phyloP scores from a whole-genome alignment of 2,329 filamentous ascomycete species.

The Magnaporthales sp. region DNA sequence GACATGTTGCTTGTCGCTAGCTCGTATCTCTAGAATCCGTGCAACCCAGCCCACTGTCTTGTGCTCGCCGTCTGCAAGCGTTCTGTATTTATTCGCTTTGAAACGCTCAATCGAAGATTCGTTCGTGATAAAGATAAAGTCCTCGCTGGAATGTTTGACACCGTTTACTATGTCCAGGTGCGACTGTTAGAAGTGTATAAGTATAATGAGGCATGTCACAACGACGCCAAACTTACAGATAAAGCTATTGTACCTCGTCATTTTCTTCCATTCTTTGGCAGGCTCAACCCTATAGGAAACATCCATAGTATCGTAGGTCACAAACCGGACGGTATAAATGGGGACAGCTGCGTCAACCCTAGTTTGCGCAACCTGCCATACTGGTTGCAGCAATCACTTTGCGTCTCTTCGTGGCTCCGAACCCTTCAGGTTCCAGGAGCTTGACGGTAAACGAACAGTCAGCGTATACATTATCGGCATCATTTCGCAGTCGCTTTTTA shows the following conservation, averaged over 20 bases:
- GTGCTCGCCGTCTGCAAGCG: slow-evolving; percentile 17
- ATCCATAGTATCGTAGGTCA: slow-evolving; percentile 43
- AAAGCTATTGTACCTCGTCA: slow-evolving; percentile 54
- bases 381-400: slow-evolving; percentile 34
- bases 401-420: slow-evolving; percentile 32
- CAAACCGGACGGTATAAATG: slow-evolving; percentile 48
- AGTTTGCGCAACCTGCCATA: slow-evolving; percentile 27
- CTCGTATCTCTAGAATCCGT: slow-evolving; percentile 67
- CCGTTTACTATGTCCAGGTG: slow-evolving; percentile 36
- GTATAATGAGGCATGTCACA: not conserved
- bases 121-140: slow-evolving; percentile 52
- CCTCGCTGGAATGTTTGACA: slow-evolving; percentile 47
- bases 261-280: slow-evolving; percentile 43
- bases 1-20: slow-evolving; percentile 62
- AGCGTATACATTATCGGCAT: slow-evolving; percentile 40
- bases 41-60: slow-evolving; percentile 60
- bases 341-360: slow-evolving; percentile 41
- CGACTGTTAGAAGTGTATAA: not conserved
- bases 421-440: slow-evolving; percentile 35
- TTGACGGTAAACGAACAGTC: slow-evolving; percentile 45
- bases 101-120: slow-evolving; percentile 46
- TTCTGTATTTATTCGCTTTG: slow-evolving; percentile 28
- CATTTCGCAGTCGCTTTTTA: slow-evolving; percentile 42
- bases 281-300: slow-evolving; percentile 46
- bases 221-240: slow-evolving; percentile 39